Conservation (phyloP, 305 asterid species). For the Withania somnifera region DNA sequence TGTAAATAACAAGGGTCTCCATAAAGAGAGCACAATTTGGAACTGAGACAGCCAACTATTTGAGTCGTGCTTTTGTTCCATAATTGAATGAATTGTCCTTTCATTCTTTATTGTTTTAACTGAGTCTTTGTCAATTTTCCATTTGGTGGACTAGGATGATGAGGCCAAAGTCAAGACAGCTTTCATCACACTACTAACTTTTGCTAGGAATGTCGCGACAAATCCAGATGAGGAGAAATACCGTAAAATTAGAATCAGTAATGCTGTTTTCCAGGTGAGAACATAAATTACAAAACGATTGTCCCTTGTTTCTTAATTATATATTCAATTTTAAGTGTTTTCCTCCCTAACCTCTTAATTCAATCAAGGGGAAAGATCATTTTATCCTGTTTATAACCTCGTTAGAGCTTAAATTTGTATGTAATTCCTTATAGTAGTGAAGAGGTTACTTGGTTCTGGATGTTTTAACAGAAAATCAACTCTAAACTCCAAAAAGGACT, state of each 20-base stretch:
- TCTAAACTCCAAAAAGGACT: neutral
- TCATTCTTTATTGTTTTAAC: neutral
- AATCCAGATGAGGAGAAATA: constrained; percentile 80
- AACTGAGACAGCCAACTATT: neutral
- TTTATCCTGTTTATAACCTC: neutral
- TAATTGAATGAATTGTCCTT: neutral
- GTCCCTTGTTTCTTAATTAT: neutral
- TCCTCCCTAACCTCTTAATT: neutral
- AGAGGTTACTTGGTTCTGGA: neutral
- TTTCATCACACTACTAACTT: constrained; percentile 65
- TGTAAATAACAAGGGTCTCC: neutral
- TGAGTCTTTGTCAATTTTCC: neutral
- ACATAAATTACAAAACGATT: neutral
- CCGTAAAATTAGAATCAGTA: constrained; percentile 78
- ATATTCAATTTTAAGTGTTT: neutral
- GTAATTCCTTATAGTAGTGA: neutral
- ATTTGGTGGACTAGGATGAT: constrained; percentile 47
- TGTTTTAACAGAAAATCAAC: neutral
- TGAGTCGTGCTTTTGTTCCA: neutral
- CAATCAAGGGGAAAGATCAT: neutral
- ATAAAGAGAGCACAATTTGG: neutral
- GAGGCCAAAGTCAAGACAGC: constrained; percentile 83
- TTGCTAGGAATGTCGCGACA: constrained; percentile 69
- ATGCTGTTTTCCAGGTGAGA: constrained; percentile 73
- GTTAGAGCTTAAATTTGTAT: neutral